Evolutionary conservation across 805 yeast species (phyloP).

Genomic region (Cyberlindnera bimundalis): DNA sequence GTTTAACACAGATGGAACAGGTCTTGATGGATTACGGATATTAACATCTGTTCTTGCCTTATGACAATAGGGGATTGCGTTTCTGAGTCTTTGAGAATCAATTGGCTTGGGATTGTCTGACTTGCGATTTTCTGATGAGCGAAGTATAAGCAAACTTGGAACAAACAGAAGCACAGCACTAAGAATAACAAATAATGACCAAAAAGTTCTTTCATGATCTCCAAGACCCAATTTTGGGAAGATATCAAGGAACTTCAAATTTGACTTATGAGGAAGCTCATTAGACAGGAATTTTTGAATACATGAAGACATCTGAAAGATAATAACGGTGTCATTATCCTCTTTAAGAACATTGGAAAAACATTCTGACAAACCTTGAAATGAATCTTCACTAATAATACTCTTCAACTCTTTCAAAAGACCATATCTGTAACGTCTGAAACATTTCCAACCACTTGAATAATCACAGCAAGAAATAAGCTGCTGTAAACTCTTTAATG

Average conservation of each 20-base stretch:
- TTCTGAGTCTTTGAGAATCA: neutral
- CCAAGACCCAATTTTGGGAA: conserved; percentile 1
- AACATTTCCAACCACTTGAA: conserved; percentile 12
- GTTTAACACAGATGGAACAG: conserved; percentile 24
- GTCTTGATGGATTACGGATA: conserved; percentile 20
- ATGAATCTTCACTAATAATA: neutral
- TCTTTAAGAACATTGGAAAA: conserved; percentile 7
- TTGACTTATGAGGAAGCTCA: neutral
- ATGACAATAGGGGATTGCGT: neutral
- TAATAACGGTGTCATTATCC: conserved; percentile 5
- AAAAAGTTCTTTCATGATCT: neutral
- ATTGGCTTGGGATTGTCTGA: neutral
- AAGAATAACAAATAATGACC: neutral
- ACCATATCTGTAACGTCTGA: conserved; percentile 7
- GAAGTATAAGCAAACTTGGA: neutral
- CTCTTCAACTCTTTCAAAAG: conserved; percentile 1
- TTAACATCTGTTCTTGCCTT: conserved; percentile 23
- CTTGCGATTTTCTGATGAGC: neutral
- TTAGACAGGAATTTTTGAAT: neutral
- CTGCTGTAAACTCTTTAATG: conserved; percentile 7
- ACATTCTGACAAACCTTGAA: conserved; percentile 1
- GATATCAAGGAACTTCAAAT: neutral
- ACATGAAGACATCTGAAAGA: conserved; percentile 11
- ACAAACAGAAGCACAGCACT: neutral
- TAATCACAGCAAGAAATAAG: conserved; percentile 14